Percentiles rank a stretch among this genome's conserved stretches.
These are phyloP conservation scores for Claviceps digitariae DNA, from an alignment of 2,329 filamentous ascomycete genomes.

Conservation along the genomic window DNA sequence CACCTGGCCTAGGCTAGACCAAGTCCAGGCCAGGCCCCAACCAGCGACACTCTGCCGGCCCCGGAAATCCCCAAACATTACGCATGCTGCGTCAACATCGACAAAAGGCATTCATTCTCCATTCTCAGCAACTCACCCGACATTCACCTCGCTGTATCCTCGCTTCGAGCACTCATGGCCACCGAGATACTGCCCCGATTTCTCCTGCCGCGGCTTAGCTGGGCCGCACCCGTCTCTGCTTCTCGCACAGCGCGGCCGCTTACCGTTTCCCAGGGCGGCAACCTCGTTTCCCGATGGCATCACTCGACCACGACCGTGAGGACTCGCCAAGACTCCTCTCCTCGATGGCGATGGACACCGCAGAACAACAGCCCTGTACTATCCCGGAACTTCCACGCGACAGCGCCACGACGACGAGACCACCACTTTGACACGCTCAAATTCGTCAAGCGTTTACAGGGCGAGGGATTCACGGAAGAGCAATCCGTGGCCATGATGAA, in stretches of 20 bases:
- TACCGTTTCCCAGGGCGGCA: conserved; percentile 8
- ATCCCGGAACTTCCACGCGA: conserved; percentile 52
- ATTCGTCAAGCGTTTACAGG: conserved; percentile 80
- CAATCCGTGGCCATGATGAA: conserved; percentile 98
- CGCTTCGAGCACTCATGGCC: conserved; percentile 13
- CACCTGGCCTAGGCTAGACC: neutral
- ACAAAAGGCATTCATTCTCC: conserved; percentile 11
- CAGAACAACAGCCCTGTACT: conserved; percentile 10
- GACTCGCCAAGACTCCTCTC: neutral
- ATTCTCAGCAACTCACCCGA: too few relatives aligned
- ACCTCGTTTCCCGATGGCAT: conserved; percentile 4
- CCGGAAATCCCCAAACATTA: neutral
- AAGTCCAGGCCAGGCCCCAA: too few relatives aligned
- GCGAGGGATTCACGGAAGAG: conserved; percentile 88
- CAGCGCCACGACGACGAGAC: conserved; percentile 46
- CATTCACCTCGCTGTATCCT: neutral
- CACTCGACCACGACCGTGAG: neutral
- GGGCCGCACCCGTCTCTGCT: conserved; percentile 22
- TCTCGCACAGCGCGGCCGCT: conserved; percentile 12
- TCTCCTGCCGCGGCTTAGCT: conserved; percentile 42
- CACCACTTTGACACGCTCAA: conserved; percentile 98
- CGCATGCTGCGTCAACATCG: neutral
- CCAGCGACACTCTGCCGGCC: too few relatives aligned
- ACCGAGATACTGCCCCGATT: conserved; percentile 36
- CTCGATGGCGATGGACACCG: conserved; percentile 2